Evolutionary conservation across 352 stramenopile genomes (phyloP).

Genomic region (Pythium sp.): DNA sequence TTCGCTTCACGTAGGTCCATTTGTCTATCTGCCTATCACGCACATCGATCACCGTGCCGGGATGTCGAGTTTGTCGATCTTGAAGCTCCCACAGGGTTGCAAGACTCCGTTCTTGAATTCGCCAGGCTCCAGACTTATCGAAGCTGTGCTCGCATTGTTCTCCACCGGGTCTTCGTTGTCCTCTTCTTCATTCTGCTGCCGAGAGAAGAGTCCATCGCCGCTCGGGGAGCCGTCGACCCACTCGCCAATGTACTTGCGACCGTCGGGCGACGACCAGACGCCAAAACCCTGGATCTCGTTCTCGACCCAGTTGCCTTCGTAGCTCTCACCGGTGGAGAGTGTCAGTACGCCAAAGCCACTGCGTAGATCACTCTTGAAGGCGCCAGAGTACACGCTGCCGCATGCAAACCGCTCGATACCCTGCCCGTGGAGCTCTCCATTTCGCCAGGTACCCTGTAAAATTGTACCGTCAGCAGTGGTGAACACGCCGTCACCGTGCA

Average conservation of each 20-base stretch:
- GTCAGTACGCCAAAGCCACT: slow-evolving; percentile 56
- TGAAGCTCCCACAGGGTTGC: slow-evolving; percentile 40
- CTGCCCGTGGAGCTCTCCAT: slow-evolving; percentile 40
- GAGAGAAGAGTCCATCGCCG: slow-evolving; percentile 52
- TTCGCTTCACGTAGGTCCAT: neutral
- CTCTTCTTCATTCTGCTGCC: slow-evolving; percentile 23
- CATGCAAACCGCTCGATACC: slow-evolving; percentile 54
- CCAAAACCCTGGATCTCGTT: slow-evolving; percentile 60
- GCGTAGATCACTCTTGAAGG: slow-evolving; percentile 41
- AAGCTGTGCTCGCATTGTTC: neutral
- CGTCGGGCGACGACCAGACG: slow-evolving; percentile 47
- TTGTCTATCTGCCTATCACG: neutral
- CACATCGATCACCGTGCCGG: slow-evolving; percentile 21
- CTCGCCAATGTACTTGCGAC: slow-evolving; percentile 46
- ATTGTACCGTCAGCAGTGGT: slow-evolving; percentile 26
- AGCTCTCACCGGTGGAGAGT: slow-evolving; percentile 58
- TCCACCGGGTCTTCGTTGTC: slow-evolving; percentile 20
- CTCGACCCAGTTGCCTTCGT: slow-evolving; percentile 61
- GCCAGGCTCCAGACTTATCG: slow-evolving; percentile 27
- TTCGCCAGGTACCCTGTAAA: slow-evolving; percentile 46
- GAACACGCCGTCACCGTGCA: slow-evolving; percentile 71
- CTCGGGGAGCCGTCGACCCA: slow-evolving; percentile 55
- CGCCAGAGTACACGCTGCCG: slow-evolving; percentile 54
- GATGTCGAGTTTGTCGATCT: slow-evolving; percentile 34
- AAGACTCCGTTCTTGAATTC: slow-evolving; percentile 47